phyloP scores from a whole-genome alignment of 2,329 filamentous ascomycete genomes.

The Beauveria sp. region DNA sequence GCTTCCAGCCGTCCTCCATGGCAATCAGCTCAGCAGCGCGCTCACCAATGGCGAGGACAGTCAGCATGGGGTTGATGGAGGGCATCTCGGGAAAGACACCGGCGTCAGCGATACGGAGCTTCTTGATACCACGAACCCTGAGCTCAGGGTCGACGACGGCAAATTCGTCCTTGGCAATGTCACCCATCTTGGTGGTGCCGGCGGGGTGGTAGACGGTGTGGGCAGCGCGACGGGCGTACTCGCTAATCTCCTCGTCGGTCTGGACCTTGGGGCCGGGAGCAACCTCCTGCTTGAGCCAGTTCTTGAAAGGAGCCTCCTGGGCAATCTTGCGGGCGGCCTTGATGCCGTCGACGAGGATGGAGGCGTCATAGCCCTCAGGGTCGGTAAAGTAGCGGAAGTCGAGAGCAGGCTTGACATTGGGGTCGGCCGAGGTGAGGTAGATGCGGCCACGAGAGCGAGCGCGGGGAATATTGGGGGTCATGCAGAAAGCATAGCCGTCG shows the following conservation, averaged over 20 bases:
- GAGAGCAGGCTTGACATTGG: constrained; percentile 69
- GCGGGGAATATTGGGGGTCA: constrained; percentile 85
- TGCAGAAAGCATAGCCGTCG: constrained; percentile 81
- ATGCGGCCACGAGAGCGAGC: constrained; percentile 70
- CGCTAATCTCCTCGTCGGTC: constrained; percentile 70
- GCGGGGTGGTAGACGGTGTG: constrained; percentile 89
- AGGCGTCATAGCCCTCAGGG: constrained; percentile 75
- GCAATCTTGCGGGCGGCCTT: constrained; percentile 71
- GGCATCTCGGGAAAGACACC: constrained; percentile 85
- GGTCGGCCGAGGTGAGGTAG: constrained; percentile 70
- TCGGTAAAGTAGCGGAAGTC: constrained; percentile 90
- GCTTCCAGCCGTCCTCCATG: constrained; percentile 53
- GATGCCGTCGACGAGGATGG: constrained; percentile 70
- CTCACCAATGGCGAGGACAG: constrained; percentile 77
- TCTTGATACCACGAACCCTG: constrained; percentile 63
- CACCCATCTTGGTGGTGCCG: constrained; percentile 86
- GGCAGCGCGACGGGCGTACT: constrained; percentile 73
- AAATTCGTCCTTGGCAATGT: constrained; percentile 56
- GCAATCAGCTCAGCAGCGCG: constrained; percentile 72
- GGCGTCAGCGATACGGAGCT: constrained; percentile 74
- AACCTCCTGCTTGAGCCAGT: constrained; percentile 77
- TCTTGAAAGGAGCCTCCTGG: constrained; percentile 66
- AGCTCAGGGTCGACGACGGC: constrained; percentile 76
- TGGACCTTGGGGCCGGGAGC: constrained; percentile 67
- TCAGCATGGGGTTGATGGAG: constrained; percentile 85